Evolutionary conservation across 192 early-diverging fungal species (phyloP).

Genomic region (Spizellomyces punctatus): DNA sequence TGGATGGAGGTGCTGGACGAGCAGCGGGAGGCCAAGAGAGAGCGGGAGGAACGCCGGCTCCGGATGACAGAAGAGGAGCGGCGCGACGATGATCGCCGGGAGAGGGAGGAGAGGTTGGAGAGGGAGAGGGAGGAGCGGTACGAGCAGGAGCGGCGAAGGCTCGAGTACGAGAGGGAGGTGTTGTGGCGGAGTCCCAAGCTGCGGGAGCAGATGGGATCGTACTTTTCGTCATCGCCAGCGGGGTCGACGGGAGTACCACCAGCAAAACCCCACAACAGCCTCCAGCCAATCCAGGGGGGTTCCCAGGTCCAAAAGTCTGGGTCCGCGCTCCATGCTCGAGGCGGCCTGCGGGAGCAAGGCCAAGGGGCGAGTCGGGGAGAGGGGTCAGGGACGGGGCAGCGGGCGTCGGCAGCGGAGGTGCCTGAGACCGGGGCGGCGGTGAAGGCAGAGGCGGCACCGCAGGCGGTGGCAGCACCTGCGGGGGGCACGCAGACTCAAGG

Average conservation of each 20-base stretch:
- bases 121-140: constrained; percentile 8
- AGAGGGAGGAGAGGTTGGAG: constrained; percentile 22
- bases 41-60: constrained; percentile 17
- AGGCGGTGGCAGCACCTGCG: too few relatives aligned
- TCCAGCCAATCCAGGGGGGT: not conserved
- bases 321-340: not conserved
- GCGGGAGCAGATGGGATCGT: constrained; percentile 9
- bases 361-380: too few relatives aligned
- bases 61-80: constrained; percentile 20
- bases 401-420: too few relatives aligned
- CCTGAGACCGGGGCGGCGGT: too few relatives aligned
- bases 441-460: too few relatives aligned
- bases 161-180: constrained; percentile 18
- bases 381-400: too few relatives aligned
- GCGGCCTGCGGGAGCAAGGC: not conserved
- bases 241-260: not conserved
- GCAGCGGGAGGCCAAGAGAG: constrained; percentile 19
- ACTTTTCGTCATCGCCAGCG: constrained; percentile 16
- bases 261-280: not conserved
- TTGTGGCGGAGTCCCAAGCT: constrained; percentile 11
- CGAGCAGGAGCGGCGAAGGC: constrained; percentile 16
- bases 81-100: constrained; percentile 20
- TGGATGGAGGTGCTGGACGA: constrained; percentile 77
- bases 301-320: not conserved
- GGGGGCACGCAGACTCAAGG: too few relatives aligned